phyloP scores from a whole-genome alignment of 2,329 filamentous ascomycete species.

The Myriangium duriaei region DNA sequence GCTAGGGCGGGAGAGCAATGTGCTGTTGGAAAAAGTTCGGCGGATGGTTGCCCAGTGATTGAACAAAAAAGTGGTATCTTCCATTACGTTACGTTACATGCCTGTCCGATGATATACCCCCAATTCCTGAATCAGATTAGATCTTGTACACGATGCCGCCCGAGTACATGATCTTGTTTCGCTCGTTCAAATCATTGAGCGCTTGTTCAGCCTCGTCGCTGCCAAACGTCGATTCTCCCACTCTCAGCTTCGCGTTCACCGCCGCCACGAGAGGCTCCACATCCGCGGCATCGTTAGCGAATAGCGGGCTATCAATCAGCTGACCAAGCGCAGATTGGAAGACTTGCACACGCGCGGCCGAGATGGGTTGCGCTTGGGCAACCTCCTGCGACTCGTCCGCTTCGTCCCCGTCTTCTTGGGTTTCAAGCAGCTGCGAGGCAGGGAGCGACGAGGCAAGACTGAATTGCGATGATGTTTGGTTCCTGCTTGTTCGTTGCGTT shows the following conservation, averaged over 20 bases:
- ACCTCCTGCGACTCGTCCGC: constrained; percentile 24
- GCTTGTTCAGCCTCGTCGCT: constrained; percentile 63
- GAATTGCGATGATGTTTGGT: constrained; percentile 41
- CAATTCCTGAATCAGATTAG: constrained; percentile 13
- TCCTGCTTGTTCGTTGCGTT: constrained; percentile 21
- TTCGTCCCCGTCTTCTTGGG: constrained; percentile 30
- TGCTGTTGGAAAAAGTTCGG: constrained; percentile 67
- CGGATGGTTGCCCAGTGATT: constrained; percentile 45
- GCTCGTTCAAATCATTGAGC: constrained; percentile 64
- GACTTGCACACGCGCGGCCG: constrained; percentile 49
- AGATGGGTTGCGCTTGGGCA: constrained; percentile 38
- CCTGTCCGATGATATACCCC: background rate
- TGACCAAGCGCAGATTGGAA: constrained; percentile 78
- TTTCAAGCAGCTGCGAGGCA: constrained; percentile 54
- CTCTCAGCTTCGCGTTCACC: constrained; percentile 61
- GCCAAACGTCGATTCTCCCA: constrained; percentile 48
- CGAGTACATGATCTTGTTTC: constrained; percentile 74
- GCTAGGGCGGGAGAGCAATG: constrained; percentile 65
- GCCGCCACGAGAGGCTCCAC: constrained; percentile 62
- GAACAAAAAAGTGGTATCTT: background rate
- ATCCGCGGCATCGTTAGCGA: constrained; percentile 71
- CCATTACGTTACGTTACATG: background rate
- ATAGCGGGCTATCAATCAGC: constrained; percentile 69
- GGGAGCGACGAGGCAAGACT: constrained; percentile 72
- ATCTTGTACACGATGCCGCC: constrained; percentile 40